Evolutionary conservation across 2,329 filamentous ascomycete genomes (phyloP), one percentile per base, ranked within the genome.

Genomic region (Cytospora schulzeri): DNA sequence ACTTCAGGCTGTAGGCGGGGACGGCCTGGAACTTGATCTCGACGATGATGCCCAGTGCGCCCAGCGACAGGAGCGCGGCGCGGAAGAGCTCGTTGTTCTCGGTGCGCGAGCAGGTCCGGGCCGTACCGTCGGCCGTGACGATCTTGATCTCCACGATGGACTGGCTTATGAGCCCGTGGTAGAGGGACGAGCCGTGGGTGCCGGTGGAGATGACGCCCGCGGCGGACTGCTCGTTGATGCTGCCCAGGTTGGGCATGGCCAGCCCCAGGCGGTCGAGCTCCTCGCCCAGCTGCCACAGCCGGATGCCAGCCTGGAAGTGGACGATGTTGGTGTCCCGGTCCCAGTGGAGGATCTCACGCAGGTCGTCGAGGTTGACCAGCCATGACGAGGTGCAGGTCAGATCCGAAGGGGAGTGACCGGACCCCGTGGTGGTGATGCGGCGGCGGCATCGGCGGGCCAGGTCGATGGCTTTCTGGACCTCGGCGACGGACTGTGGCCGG

Each of bases 221-320:
- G 67, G 98, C 89, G 65, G 91, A 95, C 81, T 99, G 95, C 71
- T 92, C 87, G 75, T 97, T 93, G 77, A 99, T 99, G 75, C 92
- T 97, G 41, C 95, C 95, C 54, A 98, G 81, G 75, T 96, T 97
- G 31, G 91, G 91, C 85, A 99, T 89, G 2, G 93, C 92, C 68
- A 97, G 83, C 0, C 92, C 92, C 71, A 88, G 78, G 62, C 85
- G 82, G 69, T 91, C 92, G 35, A 97, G 86, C 72, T 88, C 86
- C 52, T 85, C 83, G 68, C 92, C 90, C 64, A 99, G 80, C 66
- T 88, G 80, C 70, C 86, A 87, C 66, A 99, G 81, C 24, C 94
- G 85, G 69, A 98, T 97, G 19, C 95, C 95, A n/a, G 91, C 90
- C 78, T 98, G 85, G 71, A 96, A 90, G 2, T 88, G 87, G 60